Percentiles rank a stretch among this genome's conserved stretches.
Conservation (phyloP, 208 protist species). For the Paratrypanosoma confusum region DNA sequence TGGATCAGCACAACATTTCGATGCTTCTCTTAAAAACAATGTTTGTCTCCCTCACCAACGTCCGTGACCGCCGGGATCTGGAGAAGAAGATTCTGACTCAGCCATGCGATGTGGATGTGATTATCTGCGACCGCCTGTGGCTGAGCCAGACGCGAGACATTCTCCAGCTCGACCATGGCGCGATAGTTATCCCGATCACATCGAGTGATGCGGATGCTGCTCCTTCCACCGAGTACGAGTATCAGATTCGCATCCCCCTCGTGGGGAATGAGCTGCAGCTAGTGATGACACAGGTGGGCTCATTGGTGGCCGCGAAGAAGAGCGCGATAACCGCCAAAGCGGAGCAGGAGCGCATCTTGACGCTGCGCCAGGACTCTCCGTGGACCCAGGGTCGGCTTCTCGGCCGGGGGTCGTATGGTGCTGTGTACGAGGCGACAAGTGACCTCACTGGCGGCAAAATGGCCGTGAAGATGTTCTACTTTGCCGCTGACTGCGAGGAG, state of each 20-base stretch:
- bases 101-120: constrained; percentile 73
- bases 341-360: constrained; percentile 81
- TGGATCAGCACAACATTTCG: constrained; percentile 84
- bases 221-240: constrained; percentile 38
- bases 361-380: constrained; percentile 78
- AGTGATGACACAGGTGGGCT: constrained; percentile 70
- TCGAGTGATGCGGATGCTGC: constrained; percentile 23
- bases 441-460: constrained; percentile 88
- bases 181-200: constrained; percentile 70
- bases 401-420: constrained; percentile 78
- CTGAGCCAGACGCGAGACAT: constrained; percentile 58
- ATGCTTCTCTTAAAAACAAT: constrained; percentile 81
- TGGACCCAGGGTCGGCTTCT: constrained; percentile 84
- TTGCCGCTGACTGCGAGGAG: constrained; percentile 46
- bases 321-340: constrained; percentile 66
- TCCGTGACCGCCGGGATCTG: constrained; percentile 58
- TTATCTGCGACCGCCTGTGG: constrained; percentile 81
- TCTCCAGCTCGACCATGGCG: constrained; percentile 36
- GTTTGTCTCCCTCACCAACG: constrained; percentile 79
- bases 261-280: constrained; percentile 56
- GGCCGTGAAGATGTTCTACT: constrained; percentile 90
- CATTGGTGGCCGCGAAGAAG: constrained; percentile 67
- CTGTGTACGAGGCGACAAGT: constrained; percentile 84
- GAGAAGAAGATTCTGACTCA: constrained; percentile 54
- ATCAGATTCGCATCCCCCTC: constrained; percentile 62